Evolutionary conservation across 2,329 filamentous ascomycete species (phyloP).

Genomic region (Knoxdaviesia proteae): DNA sequence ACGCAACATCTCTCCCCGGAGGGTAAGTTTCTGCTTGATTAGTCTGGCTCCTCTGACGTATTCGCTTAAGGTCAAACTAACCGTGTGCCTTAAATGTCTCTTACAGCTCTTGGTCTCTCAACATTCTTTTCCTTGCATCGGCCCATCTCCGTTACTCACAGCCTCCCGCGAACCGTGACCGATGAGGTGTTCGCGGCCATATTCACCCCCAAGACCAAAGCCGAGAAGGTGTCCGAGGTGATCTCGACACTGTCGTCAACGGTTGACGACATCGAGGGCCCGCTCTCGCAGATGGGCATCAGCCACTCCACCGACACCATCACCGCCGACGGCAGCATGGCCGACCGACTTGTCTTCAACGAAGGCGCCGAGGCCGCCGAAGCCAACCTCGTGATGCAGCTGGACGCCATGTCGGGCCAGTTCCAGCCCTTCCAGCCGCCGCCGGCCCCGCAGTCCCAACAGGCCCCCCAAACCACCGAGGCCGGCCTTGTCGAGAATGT

Average conservation of each 20-base stretch:
- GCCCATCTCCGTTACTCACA: constrained; percentile 72
- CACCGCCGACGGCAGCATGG: constrained; percentile 25
- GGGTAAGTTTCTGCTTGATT: constrained; percentile 22
- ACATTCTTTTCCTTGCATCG: constrained; percentile 93
- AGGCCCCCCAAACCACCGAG: constrained; percentile 15
- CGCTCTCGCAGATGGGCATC: constrained; percentile 31
- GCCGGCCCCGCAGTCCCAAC: constrained; percentile 36
- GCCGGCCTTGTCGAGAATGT: constrained; percentile 11
- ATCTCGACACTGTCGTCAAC: constrained; percentile 44
- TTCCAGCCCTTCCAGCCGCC: constrained; percentile 71
- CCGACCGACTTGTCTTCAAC: constrained; percentile 16
- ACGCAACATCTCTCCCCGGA: constrained; percentile 51
- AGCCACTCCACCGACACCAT: constrained; percentile 15
- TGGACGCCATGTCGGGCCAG: constrained; percentile 46
- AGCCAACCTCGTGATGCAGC: constrained; percentile 40
- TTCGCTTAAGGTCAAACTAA: not conserved
- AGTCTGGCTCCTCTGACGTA: not conserved
- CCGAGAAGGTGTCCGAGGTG: constrained; percentile 34
- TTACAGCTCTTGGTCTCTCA: constrained; percentile 62
- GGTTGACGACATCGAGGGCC: constrained; percentile 37
- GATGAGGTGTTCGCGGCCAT: constrained; percentile 67
- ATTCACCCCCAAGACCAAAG: constrained; percentile 39
- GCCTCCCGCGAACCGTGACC: constrained; percentile 52
- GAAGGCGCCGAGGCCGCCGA: constrained; percentile 34
- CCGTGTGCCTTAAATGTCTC: not conserved